Evolutionary conservation across 306 rosid genomes (phyloP).

Genomic region (Carpinus fangiana): DNA sequence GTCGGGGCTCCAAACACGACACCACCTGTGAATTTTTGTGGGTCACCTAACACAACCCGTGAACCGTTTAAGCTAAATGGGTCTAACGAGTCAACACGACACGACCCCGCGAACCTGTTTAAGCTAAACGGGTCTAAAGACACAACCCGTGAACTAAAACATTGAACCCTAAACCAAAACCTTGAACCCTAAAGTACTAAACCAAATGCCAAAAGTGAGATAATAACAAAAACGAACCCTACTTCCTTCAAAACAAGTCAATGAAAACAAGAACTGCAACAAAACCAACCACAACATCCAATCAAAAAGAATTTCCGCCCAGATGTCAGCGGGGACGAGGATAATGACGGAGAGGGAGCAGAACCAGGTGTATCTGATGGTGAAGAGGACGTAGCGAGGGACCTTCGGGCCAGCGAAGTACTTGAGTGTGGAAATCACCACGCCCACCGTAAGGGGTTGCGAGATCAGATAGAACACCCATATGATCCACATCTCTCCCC

Average conservation of each 20-base stretch:
- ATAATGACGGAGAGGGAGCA: slow-evolving; percentile 90
- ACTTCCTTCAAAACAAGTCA: not conserved
- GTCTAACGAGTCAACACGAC: too few relatives aligned
- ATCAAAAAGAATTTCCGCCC: slow-evolving; percentile 47
- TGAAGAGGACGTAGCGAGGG: slow-evolving; percentile 86
- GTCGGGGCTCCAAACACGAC: too few relatives aligned
- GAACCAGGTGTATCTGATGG: slow-evolving; percentile 95
- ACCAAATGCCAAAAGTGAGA: not conserved
- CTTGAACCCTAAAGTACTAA: too few relatives aligned
- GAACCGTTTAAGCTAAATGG: too few relatives aligned
- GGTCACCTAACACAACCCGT: too few relatives aligned
- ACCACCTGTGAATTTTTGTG: too few relatives aligned
- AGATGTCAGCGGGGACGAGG: slow-evolving; percentile 97
- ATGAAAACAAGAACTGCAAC: not conserved
- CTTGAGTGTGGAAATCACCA: slow-evolving; percentile 73
- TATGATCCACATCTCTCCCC: slow-evolving; percentile 77
- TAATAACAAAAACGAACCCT: not conserved
- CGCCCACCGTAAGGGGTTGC: slow-evolving; percentile 77
- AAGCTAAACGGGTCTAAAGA: too few relatives aligned
- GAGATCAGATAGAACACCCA: slow-evolving; percentile 94
- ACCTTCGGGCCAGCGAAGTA: slow-evolving; percentile 87
- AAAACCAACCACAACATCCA: not conserved
- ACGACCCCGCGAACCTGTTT: too few relatives aligned
- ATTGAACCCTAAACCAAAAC: too few relatives aligned
- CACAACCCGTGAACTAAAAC: too few relatives aligned